Conservation (phyloP, 2,329 filamentous ascomycete genomes). For the Trichoderma sp. region DNA sequence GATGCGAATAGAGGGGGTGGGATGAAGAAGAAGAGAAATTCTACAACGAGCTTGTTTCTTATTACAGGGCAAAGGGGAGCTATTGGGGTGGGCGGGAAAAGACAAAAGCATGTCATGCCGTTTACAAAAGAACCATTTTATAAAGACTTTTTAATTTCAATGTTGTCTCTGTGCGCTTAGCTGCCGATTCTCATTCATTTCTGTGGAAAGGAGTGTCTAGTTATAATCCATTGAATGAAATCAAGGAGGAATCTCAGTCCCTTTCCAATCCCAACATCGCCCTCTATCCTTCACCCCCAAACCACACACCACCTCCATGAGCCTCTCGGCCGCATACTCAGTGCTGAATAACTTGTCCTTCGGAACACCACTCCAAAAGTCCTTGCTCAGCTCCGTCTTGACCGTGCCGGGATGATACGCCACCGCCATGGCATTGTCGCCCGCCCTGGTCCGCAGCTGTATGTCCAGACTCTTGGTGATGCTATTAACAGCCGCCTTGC, state of each 20-base stretch:
- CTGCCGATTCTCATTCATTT: too few species aligned
- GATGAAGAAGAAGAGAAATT: neutral
- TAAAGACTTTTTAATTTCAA: neutral
- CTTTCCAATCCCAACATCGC: constrained; percentile 67
- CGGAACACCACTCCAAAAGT: constrained; percentile 66
- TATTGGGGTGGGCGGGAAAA: neutral
- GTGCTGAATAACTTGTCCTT: constrained; percentile 62
- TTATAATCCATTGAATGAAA: neutral
- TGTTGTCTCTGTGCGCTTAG: neutral
- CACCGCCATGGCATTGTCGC: constrained; percentile 63
- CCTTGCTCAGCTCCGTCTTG: constrained; percentile 67
- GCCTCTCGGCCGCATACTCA: constrained; percentile 62
- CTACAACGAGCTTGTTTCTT: neutral
- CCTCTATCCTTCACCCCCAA: constrained; percentile 54
- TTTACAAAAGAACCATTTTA: neutral
- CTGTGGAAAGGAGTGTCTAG: neutral
- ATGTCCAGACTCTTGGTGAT: constrained; percentile 70
- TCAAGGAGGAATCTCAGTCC: constrained; percentile 59
- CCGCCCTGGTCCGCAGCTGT: constrained; percentile 55
- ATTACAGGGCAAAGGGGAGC: neutral
- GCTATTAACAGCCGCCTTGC: constrained; percentile 72
- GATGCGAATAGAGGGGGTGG: neutral
- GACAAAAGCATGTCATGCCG: constrained; percentile 1
- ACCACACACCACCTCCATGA: constrained; percentile 58
- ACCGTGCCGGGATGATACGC: constrained; percentile 80